These are phyloP conservation scores for Melastoma malabathricum DNA, from an alignment of 345 rosid genomes.

Conservation along the genomic window DNA sequence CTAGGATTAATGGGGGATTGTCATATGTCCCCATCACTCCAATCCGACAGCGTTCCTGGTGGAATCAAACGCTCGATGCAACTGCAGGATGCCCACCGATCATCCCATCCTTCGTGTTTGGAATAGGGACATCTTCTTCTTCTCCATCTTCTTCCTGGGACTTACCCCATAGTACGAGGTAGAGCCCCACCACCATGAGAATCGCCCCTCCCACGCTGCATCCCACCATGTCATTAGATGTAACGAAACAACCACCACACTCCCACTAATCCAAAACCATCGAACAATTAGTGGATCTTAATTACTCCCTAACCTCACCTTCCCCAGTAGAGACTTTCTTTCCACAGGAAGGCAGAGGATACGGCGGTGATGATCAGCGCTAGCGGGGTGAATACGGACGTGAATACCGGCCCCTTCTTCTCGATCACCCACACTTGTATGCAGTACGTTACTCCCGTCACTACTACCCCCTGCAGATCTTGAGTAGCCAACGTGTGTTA, in stretches of 20 bases:
- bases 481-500: neutral
- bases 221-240: neutral
- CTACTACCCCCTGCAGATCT: slow-evolving; percentile 46
- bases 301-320: no score
- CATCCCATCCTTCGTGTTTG: slow-evolving; percentile 5
- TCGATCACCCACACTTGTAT: slow-evolving; percentile 78
- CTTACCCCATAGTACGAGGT: slow-evolving; percentile 80
- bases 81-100: neutral
- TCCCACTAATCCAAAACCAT: no score
- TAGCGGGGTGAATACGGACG: slow-evolving; percentile 64
- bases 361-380: slow-evolving; percentile 63
- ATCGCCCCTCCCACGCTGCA: slow-evolving; percentile 58
- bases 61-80: no score
- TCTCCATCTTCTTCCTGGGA: slow-evolving; percentile 28
- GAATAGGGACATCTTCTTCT: slow-evolving; percentile 4
- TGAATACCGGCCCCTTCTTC: slow-evolving; percentile 82
- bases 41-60: no score
- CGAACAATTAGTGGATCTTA: no score
- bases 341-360: slow-evolving; percentile 54
- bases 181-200: slow-evolving; percentile 66
- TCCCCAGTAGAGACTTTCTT: slow-evolving; percentile 58
- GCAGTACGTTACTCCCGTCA: slow-evolving; percentile 66
- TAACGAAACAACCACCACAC: neutral
- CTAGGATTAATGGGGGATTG: no score
- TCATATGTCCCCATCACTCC: no score